Conservation (phyloP, 345 rosid genomes). For the Streptanthus diversifolius region DNA sequence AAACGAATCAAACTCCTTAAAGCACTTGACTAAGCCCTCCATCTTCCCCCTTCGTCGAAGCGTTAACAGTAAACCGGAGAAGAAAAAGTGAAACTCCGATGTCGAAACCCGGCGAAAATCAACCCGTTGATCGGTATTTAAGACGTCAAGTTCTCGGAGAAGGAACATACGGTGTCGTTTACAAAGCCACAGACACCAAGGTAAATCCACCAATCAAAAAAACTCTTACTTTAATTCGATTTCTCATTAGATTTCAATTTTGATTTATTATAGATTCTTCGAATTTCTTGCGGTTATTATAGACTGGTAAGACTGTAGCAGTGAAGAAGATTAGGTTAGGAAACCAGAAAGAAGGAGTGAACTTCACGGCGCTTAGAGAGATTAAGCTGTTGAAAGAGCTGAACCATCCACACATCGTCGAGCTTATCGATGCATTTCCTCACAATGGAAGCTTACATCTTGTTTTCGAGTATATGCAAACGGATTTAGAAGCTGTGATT, state of each 20-base stretch:
- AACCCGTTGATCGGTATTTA: constrained; percentile 50
- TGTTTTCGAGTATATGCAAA: constrained; percentile 64
- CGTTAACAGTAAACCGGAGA: neutral
- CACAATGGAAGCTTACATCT: constrained; percentile 56
- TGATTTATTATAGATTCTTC: neutral
- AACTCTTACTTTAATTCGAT: neutral
- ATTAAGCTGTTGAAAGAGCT: constrained; percentile 56
- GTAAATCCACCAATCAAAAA: constrained; percentile 17
- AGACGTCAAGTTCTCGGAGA: constrained; percentile 56
- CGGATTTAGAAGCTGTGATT: constrained; percentile 62
- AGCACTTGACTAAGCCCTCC: neutral
- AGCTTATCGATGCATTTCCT: constrained; percentile 58
- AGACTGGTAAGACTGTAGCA: constrained; percentile 58
- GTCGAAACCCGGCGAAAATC: constrained; percentile 37
- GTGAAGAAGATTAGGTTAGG: constrained; percentile 61
- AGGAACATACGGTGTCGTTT: constrained; percentile 62
- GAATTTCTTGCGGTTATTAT: neutral
- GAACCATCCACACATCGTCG: constrained; percentile 50
- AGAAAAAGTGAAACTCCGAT: neutral
- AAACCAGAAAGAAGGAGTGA: constrained; percentile 61
- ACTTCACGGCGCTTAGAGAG: constrained; percentile 62
- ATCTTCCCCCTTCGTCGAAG: neutral
- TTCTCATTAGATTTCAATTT: neutral
- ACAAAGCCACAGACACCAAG: constrained; percentile 57
- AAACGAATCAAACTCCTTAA: neutral